These are phyloP conservation scores for Dentipellis sp. DNA, from an alignment of 768 basidiomycete genomes.

Conservation along the genomic window DNA sequence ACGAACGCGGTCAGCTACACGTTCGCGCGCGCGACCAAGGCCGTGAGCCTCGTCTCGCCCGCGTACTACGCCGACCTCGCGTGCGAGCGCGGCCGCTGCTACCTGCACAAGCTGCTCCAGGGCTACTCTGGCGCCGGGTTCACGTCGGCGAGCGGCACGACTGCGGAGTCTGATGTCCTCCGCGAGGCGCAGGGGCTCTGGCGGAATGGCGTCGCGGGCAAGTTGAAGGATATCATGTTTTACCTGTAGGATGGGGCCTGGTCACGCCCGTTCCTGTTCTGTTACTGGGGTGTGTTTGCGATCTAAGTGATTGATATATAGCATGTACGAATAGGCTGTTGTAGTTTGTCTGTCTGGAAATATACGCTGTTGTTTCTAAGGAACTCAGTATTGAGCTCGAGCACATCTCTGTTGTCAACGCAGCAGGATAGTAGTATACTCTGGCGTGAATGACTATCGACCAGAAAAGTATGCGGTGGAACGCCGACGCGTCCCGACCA, in stretches of 20 bases:
- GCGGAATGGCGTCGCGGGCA: slow-evolving; percentile 43
- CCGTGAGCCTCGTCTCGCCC: slow-evolving; percentile 35
- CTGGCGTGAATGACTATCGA: not conserved
- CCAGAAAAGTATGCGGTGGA: not conserved
- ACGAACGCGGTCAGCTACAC: slow-evolving; percentile 46
- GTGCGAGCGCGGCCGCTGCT: slow-evolving; percentile 45
- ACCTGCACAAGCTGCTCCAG: slow-evolving; percentile 38
- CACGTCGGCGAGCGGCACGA: slow-evolving; percentile 26
- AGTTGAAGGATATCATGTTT: slow-evolving; percentile 65
- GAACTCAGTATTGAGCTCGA: not conserved
- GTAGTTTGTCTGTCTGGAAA: not conserved
- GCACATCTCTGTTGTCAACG: not conserved
- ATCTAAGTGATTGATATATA: not conserved
- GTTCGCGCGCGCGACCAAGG: slow-evolving; percentile 52
- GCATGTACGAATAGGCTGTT: not conserved
- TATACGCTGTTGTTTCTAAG: not conserved
- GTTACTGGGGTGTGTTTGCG: not conserved
- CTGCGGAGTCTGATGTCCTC: slow-evolving; percentile 39
- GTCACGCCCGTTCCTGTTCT: not conserved
- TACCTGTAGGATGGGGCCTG: slow-evolving; percentile 38
- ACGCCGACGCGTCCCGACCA: not conserved
- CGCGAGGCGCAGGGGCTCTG: slow-evolving; percentile 47
- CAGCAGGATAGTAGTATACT: not conserved
- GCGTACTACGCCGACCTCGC: slow-evolving; percentile 41
- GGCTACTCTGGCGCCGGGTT: slow-evolving; percentile 25